Evolutionary conservation across 129 eudicot species (phyloP).

Genomic region (Helichrysum umbraculigerum): DNA sequence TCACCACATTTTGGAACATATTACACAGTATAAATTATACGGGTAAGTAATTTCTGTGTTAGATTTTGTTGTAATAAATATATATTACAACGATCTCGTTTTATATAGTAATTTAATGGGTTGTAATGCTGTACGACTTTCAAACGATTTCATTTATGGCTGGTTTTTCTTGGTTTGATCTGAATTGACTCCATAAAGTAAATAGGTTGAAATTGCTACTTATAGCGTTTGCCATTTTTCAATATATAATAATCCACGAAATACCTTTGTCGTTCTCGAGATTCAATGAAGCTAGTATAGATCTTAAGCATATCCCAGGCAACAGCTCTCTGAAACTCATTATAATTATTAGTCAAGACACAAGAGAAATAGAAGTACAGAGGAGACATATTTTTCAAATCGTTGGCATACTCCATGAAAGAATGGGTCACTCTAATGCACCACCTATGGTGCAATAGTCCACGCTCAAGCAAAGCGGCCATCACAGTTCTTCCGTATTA

Average conservation of each 20-base stretch:
- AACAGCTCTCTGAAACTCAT: constrained; percentile 69
- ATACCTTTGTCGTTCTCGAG: constrained; percentile 93
- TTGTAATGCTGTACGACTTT: background rate
- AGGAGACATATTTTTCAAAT: background rate
- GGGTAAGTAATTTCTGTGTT: background rate
- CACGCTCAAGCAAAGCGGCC: background rate
- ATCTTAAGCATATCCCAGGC: constrained; percentile 98
- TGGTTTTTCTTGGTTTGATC: background rate
- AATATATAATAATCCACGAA: background rate
- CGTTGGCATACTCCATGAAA: background rate
- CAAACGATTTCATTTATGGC: background rate
- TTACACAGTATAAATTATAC: background rate
- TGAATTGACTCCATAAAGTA: background rate
- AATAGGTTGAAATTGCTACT: background rate
- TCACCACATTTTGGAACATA: background rate
- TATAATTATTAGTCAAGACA: constrained; percentile 13
- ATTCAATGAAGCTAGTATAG: constrained; percentile 70
- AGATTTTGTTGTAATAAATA: background rate
- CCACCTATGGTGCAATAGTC: background rate
- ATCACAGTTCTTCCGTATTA: background rate
- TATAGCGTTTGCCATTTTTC: background rate
- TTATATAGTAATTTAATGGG: background rate
- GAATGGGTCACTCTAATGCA: background rate
- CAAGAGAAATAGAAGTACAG: constrained; percentile 12
- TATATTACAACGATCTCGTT: background rate